Evolutionary conservation across 192 early-diverging fungal species (phyloP), one percentile per base, ranked within the genome.

Genomic region (Pilaira anomala): DNA sequence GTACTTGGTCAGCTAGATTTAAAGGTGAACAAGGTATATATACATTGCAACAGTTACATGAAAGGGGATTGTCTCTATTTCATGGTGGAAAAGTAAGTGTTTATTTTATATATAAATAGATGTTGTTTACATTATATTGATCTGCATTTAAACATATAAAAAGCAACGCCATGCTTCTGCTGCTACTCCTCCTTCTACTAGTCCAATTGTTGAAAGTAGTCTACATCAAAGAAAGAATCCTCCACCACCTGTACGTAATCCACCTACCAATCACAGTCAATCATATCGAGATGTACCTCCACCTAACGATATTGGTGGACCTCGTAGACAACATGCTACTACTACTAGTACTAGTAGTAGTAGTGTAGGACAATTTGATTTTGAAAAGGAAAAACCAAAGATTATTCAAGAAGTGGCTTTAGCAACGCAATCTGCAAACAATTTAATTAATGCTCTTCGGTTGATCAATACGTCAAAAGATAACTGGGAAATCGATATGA

Each of bases 331-430:
- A 36, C 33, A 36, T 0, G 6, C 51, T 19, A 54, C 51, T 19
- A 54, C 63, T 42, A 52, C 16, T 2, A 55, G 53, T 11, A 33
- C 29, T 18, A 54, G 26, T 36, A 36, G 13, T 41, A 49, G 30
- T 16, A n/a, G n/a, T n/a, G n/a, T n/a, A n/a, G 33, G 7, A 9
- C 30, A 14, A 19, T 74, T 74, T 33, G 49, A 74, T 29, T 74
- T 74, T 57, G 59, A 39, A 36, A 52, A 53, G 16, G 67, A 61
- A 13, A 74, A 74, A 66, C 67, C 73, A 22, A 69, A 68, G 11
- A 69, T 74, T 21, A 66, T 74, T 39, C 36, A 74, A 26, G 63
- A 74, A 22, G 45, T 74, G 21, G 73, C 73, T 3, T 26, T 74
- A 3, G 67, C 73, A 13, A 65, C 66, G 16, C 73, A 74, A 40